phyloP scores from a whole-genome alignment of 345 rosid species.

The Bruguiera sexangula region DNA sequence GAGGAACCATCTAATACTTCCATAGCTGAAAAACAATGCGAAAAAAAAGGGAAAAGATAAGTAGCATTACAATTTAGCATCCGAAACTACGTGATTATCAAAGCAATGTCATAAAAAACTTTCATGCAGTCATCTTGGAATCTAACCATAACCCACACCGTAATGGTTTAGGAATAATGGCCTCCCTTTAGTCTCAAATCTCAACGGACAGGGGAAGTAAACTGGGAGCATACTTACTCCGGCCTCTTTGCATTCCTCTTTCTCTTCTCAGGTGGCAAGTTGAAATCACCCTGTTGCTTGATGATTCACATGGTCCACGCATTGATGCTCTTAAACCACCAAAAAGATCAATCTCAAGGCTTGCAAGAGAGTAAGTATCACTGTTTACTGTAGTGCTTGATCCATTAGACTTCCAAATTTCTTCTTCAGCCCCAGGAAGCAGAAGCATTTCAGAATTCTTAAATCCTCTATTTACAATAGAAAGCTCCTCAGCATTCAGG shows the following conservation, averaged over 20 bases:
- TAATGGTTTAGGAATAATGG: background rate
- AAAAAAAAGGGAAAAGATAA: background rate
- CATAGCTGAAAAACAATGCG: constrained; percentile 22
- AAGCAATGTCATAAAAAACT: no score
- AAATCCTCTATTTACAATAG: constrained; percentile 39
- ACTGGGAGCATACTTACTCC: constrained; percentile 23
- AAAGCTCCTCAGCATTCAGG: constrained; percentile 47
- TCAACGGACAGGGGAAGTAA: background rate
- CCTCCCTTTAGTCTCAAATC: background rate
- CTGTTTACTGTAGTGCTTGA: constrained; percentile 18
- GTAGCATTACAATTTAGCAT: background rate
- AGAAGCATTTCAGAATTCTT: constrained; percentile 19
- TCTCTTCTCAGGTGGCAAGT: constrained; percentile 15
- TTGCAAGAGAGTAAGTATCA: constrained; percentile 31
- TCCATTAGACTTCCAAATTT: constrained; percentile 25
- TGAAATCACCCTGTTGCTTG: constrained; percentile 14
- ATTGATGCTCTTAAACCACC: constrained; percentile 34
- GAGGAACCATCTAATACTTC: constrained; percentile 17
- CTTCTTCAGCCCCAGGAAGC: constrained; percentile 27
- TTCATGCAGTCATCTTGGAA: no score
- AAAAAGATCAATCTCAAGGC: constrained; percentile 46
- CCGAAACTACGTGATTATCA: background rate
- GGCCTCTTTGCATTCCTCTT: constrained; percentile 15
- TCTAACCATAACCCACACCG: no score
- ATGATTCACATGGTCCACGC: constrained; percentile 1